Evolutionary conservation across 73 alveolate species (phyloP).

Genomic region (Tetrahymena elliotti): DNA sequence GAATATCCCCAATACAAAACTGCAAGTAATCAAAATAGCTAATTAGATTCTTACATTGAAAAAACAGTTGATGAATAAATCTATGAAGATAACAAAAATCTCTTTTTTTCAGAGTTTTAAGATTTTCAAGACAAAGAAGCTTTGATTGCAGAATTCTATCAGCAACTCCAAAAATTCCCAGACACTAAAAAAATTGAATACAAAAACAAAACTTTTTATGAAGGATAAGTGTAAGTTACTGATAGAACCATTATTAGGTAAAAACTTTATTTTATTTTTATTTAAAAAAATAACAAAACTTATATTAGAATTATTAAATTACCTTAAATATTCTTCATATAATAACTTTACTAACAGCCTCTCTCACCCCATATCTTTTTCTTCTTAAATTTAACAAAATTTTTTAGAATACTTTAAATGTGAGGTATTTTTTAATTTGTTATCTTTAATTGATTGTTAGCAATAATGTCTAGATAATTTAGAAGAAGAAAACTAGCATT

Average conservation of each 20-base stretch:
- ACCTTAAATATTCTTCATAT: no score
- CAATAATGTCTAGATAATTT: no score
- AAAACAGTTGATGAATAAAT: background rate
- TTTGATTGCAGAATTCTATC: background rate
- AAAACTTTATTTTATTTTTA: background rate
- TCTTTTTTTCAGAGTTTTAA: background rate
- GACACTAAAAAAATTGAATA: background rate
- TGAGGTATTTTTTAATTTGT: no score
- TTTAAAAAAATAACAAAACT: background rate
- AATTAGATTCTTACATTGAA: background rate
- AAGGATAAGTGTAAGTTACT: background rate
- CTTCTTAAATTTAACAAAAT: no score
- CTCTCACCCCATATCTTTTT: no score
- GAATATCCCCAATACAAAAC: background rate
- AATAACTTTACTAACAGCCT: no score
- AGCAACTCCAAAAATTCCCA: background rate
- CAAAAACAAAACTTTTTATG: background rate
- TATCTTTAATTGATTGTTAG: background rate
- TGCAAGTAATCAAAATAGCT: background rate
- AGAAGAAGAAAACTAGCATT: no score
- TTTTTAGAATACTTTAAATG: no score
- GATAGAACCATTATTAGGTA: background rate
- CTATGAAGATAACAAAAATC: background rate
- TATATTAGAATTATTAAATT: no score
- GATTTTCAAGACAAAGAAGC: background rate